phyloP scores from a whole-genome alignment of 257 asterid genomes.

The Mentha longifolia region DNA sequence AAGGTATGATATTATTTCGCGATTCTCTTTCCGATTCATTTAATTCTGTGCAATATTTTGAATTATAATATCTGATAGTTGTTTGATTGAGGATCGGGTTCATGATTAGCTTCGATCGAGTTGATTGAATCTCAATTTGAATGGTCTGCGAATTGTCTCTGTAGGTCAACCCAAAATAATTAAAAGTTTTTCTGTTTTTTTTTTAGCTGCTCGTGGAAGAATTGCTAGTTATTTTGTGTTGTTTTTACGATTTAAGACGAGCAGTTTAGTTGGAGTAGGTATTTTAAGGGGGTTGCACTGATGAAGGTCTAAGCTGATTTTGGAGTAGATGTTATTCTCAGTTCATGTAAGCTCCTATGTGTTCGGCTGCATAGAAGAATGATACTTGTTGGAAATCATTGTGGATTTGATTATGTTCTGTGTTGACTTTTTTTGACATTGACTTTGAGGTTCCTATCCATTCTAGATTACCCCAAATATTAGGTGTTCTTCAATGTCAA shows the following conservation, averaged over 20 bases:
- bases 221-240: background rate
- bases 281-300: background rate
- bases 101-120: slow-evolving; percentile 5
- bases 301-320: too few relatives aligned
- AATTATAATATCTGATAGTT: background rate
- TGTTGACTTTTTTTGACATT: slow-evolving; percentile 21
- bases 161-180: slow-evolving; percentile 13
- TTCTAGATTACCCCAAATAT: too few relatives aligned
- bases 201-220: background rate
- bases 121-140: slow-evolving; percentile 23
- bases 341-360: slow-evolving; percentile 6
- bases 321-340: too few relatives aligned
- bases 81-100: background rate
- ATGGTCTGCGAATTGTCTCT: slow-evolving; percentile 5
- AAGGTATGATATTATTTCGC: slow-evolving; percentile 32
- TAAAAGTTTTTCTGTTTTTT: background rate
- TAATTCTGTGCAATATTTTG: background rate
- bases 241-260: background rate
- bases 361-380: background rate
- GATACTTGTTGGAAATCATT: background rate
- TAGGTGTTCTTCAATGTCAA: too few relatives aligned
- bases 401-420: background rate
- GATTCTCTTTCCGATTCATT: background rate
- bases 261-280: background rate
- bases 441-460: slow-evolving; percentile 9